phyloP scores from a whole-genome alignment of 768 basidiomycete genomes.

The Boletus tylopilopsis region DNA sequence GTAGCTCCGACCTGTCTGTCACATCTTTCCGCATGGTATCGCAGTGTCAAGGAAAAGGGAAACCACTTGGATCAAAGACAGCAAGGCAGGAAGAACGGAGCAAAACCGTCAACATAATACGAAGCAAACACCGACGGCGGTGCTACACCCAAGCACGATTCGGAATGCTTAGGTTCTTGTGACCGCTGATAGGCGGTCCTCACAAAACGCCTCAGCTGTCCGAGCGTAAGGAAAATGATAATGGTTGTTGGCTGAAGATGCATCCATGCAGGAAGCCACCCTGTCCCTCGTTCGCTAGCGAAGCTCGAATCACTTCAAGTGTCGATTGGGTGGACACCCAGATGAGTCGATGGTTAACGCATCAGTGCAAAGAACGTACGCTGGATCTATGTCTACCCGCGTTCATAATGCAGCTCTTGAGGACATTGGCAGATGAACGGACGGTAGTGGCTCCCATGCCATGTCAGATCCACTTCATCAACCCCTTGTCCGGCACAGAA shows the following conservation, averaged over 20 bases:
- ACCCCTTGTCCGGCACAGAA: neutral
- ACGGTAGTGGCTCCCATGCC: slow-evolving; percentile 88
- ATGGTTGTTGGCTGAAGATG: slow-evolving; percentile 86
- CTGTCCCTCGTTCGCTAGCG: slow-evolving; percentile 79
- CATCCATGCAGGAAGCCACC: slow-evolving; percentile 86
- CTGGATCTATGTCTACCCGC: slow-evolving; percentile 77
- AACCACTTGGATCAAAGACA: neutral
- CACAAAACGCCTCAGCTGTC: slow-evolving; percentile 74
- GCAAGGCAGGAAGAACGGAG: too few species aligned
- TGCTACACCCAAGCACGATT: too few species aligned
- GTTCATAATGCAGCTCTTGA: slow-evolving; percentile 90
- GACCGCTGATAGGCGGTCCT: slow-evolving; percentile 38
- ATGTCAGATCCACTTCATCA: slow-evolving; percentile 31
- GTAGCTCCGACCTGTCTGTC: too few species aligned
- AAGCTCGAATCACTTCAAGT: slow-evolving; percentile 60
- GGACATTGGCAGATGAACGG: slow-evolving; percentile 84
- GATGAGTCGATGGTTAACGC: neutral
- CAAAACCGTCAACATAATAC: neutral
- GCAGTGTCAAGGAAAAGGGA: neutral
- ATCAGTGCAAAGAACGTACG: slow-evolving; percentile 38
- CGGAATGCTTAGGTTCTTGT: too few species aligned
- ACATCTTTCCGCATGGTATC: too few species aligned
- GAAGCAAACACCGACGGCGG: too few species aligned
- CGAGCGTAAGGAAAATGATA: slow-evolving; percentile 80
- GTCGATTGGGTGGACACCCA: slow-evolving; percentile 54